These are phyloP conservation scores for Aspergillus bombycis DNA, from an alignment of 2,329 filamentous ascomycete species.

Conservation along the genomic window DNA sequence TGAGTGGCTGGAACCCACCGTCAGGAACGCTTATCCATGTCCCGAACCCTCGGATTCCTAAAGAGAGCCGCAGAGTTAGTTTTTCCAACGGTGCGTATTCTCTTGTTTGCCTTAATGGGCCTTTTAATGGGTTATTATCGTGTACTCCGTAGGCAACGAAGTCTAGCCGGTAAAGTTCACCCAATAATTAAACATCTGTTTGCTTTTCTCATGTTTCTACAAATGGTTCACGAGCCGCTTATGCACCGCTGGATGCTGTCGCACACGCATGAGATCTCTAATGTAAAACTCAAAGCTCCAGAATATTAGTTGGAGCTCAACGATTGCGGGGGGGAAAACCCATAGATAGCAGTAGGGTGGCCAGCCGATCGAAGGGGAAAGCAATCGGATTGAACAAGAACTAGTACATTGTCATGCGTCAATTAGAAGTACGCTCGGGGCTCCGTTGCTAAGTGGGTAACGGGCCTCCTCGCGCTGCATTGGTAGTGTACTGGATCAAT, in stretches of 20 bases:
- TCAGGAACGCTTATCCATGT: conserved; percentile 13
- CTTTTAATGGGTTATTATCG: neutral
- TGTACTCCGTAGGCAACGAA: neutral
- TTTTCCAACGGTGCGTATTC: neutral
- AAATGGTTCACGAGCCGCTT: neutral
- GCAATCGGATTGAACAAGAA: conserved; percentile 1
- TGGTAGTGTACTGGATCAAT: neutral
- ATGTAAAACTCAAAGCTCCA: conserved; percentile 5
- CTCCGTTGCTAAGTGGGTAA: conserved; percentile 2
- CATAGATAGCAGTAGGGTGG: neutral
- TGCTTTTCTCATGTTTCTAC: neutral
- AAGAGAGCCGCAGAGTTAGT: conserved; percentile 3
- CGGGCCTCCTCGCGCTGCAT: neutral
- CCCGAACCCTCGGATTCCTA: conserved; percentile 4
- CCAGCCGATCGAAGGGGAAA: neutral
- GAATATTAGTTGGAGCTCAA: neutral
- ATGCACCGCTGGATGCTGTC: neutral
- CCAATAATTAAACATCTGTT: neutral
- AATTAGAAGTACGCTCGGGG: neutral
- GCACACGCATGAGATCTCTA: neutral
- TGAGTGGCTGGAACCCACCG: conserved; percentile 11
- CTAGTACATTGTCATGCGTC: neutral
- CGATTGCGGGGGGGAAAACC: neutral
- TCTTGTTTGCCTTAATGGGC: neutral
- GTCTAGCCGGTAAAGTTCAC: too few relatives aligned